A percentile compares a stretch with the other conserved stretches of the same genome.
These are phyloP conservation scores for Chrysoporthe austroafricana DNA, from an alignment of 2,329 filamentous ascomycete genomes.

Conservation along the genomic window DNA sequence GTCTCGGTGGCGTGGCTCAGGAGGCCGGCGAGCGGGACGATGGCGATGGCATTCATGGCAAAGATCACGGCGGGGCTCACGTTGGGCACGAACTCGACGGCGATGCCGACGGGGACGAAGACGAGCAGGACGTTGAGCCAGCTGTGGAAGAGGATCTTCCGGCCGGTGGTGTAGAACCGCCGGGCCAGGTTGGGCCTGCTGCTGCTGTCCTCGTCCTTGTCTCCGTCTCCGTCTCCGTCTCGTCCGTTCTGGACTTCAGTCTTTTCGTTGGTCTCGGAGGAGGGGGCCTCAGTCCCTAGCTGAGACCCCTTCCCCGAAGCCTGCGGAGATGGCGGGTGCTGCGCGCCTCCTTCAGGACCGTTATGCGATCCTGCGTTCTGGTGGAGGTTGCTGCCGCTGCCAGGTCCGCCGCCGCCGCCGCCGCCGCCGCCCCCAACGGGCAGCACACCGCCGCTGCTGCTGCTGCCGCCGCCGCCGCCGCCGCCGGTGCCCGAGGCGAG, in stretches of 20 bases:
- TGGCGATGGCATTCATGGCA: conserved; percentile 65
- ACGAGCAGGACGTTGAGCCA: conserved; percentile 69
- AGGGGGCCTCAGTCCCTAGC: conserved; percentile 45
- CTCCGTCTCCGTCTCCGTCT: conserved; percentile 30
- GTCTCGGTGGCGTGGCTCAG: conserved; percentile 64
- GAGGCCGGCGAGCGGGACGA: conserved; percentile 61
- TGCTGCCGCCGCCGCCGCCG: conserved; percentile 11
- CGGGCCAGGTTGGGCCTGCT: conserved; percentile 36
- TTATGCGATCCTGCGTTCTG: conserved; percentile 30
- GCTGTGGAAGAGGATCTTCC: conserved; percentile 69
- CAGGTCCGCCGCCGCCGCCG: background rate
- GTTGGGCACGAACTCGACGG: conserved; percentile 46
- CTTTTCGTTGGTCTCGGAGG: conserved; percentile 22
- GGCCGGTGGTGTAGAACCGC: conserved; percentile 54
- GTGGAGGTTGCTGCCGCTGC: conserved; percentile 32
- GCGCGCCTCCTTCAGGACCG: conserved; percentile 35
- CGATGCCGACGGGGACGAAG: conserved; percentile 73
- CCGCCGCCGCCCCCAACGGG: conserved; percentile 17
- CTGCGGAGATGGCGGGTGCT: conserved; percentile 52
- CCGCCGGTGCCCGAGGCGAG: conserved; percentile 14
- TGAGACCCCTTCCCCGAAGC: conserved; percentile 61
- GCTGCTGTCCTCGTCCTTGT: too few relatives aligned
- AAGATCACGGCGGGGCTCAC: conserved; percentile 52
- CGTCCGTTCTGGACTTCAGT: conserved; percentile 29
- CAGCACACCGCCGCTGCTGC: conserved; percentile 19